Percentiles rank a stretch among this genome's conserved stretches.
Conservation (phyloP, 2,329 filamentous ascomycete genomes). For the Pochonia chlamydosporia region DNA sequence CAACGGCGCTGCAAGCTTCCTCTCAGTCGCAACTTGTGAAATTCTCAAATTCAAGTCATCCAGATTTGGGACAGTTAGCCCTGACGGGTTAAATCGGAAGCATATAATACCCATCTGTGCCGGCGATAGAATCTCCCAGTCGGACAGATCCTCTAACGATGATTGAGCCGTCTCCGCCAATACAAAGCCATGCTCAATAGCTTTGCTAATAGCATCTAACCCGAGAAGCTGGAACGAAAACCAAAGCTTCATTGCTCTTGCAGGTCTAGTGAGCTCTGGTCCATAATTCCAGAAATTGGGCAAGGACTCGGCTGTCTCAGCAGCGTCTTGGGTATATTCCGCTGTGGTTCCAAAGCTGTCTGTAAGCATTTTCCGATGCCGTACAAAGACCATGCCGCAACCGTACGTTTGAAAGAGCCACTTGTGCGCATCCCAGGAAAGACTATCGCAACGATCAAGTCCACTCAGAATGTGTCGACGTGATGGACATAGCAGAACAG, state of each 20-base stretch:
- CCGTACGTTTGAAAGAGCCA: constrained; percentile 21
- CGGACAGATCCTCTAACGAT: constrained; percentile 9
- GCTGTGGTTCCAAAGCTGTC: constrained; percentile 18
- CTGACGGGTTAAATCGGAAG: constrained; percentile 12
- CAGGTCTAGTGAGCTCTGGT: constrained; percentile 18
- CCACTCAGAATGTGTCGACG: constrained; percentile 7
- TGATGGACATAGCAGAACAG: constrained; percentile 12
- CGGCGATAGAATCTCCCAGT: constrained; percentile 18
- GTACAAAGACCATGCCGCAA: constrained; percentile 17
- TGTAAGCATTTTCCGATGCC: constrained; percentile 13
- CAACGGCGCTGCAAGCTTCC: too few relatives aligned
- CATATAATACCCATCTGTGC: constrained; percentile 16
- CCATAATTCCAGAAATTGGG: constrained; percentile 21
- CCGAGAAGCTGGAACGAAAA: constrained; percentile 18
- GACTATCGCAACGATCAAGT: constrained; percentile 15
- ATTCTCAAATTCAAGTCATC: too few relatives aligned
- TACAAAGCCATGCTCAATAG: constrained; percentile 18
- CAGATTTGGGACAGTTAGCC: too few relatives aligned
- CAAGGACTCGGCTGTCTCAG: constrained; percentile 15
- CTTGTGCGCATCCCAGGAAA: constrained; percentile 22
- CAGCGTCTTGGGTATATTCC: constrained; percentile 18
- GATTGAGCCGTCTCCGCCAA: constrained; percentile 16
- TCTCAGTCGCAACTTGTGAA: too few relatives aligned
- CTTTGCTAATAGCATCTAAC: constrained; percentile 14
- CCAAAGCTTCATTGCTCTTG: constrained; percentile 20